Percentiles rank a stretch among this genome's conserved stretches.
Conservation (phyloP, 257 asterid species). For the Dorcoceras hygrometricum region DNA sequence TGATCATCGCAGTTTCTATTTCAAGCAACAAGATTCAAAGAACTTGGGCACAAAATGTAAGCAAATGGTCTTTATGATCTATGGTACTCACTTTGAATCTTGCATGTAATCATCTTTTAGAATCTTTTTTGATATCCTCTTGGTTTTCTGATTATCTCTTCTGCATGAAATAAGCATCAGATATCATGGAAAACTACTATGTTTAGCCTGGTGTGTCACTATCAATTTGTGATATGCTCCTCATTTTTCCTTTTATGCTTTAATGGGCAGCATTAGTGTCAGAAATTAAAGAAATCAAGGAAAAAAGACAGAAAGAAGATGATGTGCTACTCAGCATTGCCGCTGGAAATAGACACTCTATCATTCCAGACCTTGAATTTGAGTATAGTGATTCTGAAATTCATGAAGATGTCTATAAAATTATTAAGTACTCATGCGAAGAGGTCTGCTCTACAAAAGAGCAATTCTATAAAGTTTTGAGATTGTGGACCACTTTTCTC, state of each 20-base stretch:
- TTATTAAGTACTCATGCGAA: conserved; percentile 84
- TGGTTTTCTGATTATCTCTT: not conserved
- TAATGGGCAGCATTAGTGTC: conserved; percentile 65
- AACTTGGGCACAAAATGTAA: conserved; percentile 48
- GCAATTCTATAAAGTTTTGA: conserved; percentile 70
- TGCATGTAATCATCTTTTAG: conserved; percentile 1
- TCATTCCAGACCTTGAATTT: conserved; percentile 72
- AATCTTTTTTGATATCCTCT: not conserved
- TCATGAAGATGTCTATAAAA: conserved; percentile 84
- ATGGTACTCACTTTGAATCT: conserved; percentile 7
- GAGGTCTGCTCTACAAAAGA: conserved; percentile 96
- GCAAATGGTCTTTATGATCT: conserved; percentile 12
- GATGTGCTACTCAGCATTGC: conserved; percentile 64
- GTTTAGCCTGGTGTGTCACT: not conserved
- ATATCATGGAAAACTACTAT: not conserved
- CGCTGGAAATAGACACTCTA: conserved; percentile 83
- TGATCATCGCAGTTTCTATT: conserved; percentile 67
- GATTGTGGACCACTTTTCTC: conserved; percentile 83
- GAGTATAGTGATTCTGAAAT: conserved; percentile 70
- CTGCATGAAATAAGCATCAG: not conserved
- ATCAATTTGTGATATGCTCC: conserved; percentile 19
- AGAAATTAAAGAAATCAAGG: conserved; percentile 91
- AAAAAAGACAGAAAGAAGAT: conserved; percentile 77
- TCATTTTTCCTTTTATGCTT: conserved; percentile 28
- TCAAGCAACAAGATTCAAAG: conserved; percentile 74